Evolutionary conservation across 345 rosid species (phyloP).

Genomic region (Sapria himalayana): DNA sequence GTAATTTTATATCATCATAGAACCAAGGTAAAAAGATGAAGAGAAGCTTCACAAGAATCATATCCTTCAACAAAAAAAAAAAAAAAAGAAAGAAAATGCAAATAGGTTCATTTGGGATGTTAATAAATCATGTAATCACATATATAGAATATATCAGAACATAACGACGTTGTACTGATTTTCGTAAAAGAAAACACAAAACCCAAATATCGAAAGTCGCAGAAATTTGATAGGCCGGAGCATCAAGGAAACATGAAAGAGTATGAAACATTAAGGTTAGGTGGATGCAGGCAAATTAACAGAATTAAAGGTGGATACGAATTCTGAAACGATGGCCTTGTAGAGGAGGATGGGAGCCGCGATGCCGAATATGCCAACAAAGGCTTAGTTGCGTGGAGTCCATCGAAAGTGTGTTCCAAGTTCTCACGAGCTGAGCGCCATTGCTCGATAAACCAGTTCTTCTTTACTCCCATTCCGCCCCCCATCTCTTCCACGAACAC

Average conservation of each 20-base stretch:
- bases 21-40: too few relatives aligned
- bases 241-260: not conserved
- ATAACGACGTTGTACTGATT: too few relatives aligned
- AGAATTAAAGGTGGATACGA: conserved; percentile 21
- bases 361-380: conserved; percentile 76
- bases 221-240: not conserved
- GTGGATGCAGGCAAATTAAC: conserved; percentile 1
- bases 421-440: conserved; percentile 78
- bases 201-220: not conserved
- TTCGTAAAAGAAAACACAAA: not conserved
- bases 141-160: too few relatives aligned
- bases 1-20: too few relatives aligned
- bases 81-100: too few relatives aligned
- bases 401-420: conserved; percentile 80
- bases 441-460: conserved; percentile 82
- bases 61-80: too few relatives aligned
- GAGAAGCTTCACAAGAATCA: too few relatives aligned
- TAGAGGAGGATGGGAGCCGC: conserved; percentile 64
- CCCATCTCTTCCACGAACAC: too few relatives aligned
- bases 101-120: too few relatives aligned
- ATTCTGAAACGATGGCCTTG: conserved; percentile 79
- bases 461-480: conserved; percentile 87
- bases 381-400: conserved; percentile 80
- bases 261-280: not conserved
- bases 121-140: too few relatives aligned